Evolutionary conservation across 2,329 filamentous ascomycete genomes (phyloP), one percentile per base, ranked within the genome.

Genomic region (Trichoderma guizhouense): DNA sequence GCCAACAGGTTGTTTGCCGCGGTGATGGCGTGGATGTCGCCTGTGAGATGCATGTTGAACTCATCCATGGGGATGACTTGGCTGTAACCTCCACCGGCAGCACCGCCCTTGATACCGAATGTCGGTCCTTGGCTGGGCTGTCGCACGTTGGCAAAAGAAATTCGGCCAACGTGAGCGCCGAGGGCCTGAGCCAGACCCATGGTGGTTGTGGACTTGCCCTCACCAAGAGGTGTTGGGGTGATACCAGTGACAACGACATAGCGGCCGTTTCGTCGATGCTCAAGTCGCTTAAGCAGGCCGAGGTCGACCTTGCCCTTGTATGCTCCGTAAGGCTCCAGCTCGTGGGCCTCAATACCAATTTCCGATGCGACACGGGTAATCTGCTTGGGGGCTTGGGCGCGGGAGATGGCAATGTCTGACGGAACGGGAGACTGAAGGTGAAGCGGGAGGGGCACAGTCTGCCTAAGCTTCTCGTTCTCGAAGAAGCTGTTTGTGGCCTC

Each of bases 21-120:
- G 68, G 94, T 94, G 79, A 99, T 96, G 75, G 96, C 96, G 81
- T 99, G 96, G 71, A 99, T 98, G 81, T 99, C 96, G 78, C 96
- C 96, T 70, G 96, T 99, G 78, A 99, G 85, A 82, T 99, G 96
- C 79, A 99, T 86, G 84, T 99, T 99, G 86, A 99, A 99, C 82
- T 99, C 96, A 78, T 99, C 96, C 96, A 99, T 99, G 72, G 96
- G 96, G 78, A 99, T 98, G 79, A 99, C 96, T 82, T 99, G 96
- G 82, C 94, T 97, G 89, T 98, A 99, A 51, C 96, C 96, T 81
- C 96, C 96, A 78, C 96, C 96, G 71, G 96, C 96, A 72, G 96
- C 96, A 78, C 96, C 96, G 74, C 96, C 96, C 87, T 99, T 99
- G 87, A 99, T 98, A 78, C 96, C 96, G 81, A 99, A 99, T 0